These are phyloP conservation scores for Coniosporium apollinis DNA, from an alignment of 495 filamentous ascomycete species.

Conservation along the genomic window DNA sequence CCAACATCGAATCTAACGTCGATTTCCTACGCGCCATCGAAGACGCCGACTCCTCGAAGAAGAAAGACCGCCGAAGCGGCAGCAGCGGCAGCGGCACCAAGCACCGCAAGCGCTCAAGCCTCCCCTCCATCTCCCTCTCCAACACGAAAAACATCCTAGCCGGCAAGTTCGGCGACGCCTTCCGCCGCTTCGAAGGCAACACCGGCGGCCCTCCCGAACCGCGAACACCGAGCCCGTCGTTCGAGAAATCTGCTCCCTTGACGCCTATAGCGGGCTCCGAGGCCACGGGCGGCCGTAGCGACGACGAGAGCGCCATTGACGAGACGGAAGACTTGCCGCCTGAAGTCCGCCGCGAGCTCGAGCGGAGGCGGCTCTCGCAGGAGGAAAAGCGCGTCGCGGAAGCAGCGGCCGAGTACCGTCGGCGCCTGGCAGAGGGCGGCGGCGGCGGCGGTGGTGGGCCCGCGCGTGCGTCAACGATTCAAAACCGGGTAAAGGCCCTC, in stretches of 20 bases:
- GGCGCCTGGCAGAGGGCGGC: conserved; percentile 50
- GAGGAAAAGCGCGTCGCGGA: conserved; percentile 87
- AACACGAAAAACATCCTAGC: conserved; percentile 75
- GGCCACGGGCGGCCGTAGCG: conserved; percentile 49
- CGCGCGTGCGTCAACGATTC: conserved; percentile 56
- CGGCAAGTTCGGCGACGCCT: conserved; percentile 88
- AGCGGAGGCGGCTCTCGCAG: conserved; percentile 64
- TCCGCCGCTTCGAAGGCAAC: conserved; percentile 74
- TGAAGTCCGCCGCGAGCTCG: conserved; percentile 81
- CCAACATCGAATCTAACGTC: conserved; percentile 67
- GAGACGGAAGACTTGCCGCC: conserved; percentile 60
- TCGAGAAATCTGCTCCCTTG: conserved; percentile 37
- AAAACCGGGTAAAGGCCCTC: conserved; percentile 73
- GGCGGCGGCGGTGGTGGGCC: conserved; percentile 20
- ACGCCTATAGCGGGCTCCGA: conserved; percentile 67
- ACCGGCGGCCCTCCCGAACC: conserved; percentile 27
- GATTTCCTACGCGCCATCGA: conserved; percentile 78
- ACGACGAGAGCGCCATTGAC: conserved; percentile 45
- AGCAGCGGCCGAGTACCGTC: conserved; percentile 81
- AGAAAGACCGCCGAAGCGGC: conserved; percentile 48
- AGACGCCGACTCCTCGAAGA: conserved; percentile 43
- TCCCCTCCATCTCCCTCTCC: conserved; percentile 56
- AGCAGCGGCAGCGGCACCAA: conserved; percentile 35
- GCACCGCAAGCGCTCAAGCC: conserved; percentile 65
- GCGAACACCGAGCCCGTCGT: conserved; percentile 14